phyloP scores from a whole-genome alignment of 495 filamentous ascomycete genomes.

The Penicillium crystallinum region DNA sequence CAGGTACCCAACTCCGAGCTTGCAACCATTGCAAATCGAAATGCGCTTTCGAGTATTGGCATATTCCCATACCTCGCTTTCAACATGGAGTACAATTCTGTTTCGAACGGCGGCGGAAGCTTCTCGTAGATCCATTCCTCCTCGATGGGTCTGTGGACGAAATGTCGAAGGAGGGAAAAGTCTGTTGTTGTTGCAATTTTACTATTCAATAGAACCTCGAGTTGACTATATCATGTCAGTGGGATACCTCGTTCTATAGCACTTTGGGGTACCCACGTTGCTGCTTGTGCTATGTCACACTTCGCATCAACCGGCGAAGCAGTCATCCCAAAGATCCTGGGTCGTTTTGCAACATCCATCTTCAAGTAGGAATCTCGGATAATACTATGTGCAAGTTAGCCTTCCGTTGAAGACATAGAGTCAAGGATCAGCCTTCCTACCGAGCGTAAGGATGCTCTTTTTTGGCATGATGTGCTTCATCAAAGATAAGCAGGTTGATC shows the following conservation, averaged over 20 bases:
- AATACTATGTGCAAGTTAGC: constrained; percentile 47
- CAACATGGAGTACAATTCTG: constrained; percentile 56
- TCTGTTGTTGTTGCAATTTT: constrained; percentile 80
- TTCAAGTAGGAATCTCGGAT: constrained; percentile 78
- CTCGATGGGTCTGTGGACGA: constrained; percentile 58
- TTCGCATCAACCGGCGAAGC: constrained; percentile 92
- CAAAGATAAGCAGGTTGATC: constrained; percentile 90
- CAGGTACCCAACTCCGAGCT: constrained; percentile 72
- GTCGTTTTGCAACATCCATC: constrained; percentile 44
- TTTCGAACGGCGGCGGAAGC: constrained; percentile 51
- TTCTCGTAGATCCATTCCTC: constrained; percentile 52
- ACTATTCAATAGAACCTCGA: constrained; percentile 73
- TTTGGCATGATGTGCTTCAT: constrained; percentile 96
- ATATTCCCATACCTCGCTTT: constrained; percentile 52
- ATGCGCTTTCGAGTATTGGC: constrained; percentile 51
- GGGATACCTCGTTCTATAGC: neutral
- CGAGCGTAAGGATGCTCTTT: constrained; percentile 89
- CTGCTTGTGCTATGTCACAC: constrained; percentile 62
- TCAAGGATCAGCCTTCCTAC: constrained; percentile 1
- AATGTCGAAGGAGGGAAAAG: constrained; percentile 51
- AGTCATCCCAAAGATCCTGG: constrained; percentile 94
- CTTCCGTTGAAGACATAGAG: neutral
- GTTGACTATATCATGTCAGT: constrained; percentile 42
- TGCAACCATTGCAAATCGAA: constrained; percentile 52
- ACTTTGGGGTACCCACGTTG: constrained; percentile 37